Base-by-base conservation (phyloP, 176 grass and related monocot genomes). In the sorghum (Sorghum bicolor) region DNA sequence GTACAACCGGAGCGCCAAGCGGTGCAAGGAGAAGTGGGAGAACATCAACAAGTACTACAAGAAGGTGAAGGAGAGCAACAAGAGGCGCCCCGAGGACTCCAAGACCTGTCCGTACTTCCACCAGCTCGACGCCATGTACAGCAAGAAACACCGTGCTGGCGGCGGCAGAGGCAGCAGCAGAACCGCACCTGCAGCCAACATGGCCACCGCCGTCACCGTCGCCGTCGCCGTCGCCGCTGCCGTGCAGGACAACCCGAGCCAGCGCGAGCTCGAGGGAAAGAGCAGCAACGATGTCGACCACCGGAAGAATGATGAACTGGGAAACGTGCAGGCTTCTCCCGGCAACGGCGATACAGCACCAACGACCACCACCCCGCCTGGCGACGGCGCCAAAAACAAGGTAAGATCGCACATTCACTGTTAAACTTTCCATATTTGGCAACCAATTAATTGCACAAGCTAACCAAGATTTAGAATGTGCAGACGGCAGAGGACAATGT, bases 41-140 rank as follows among this genome's bases (percentile, higher is more conserved):
- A 97, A 97, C 81, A 94, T 97, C 64, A 97, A 97, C 92, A 97
- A 97, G 80, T 97, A 97, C 83, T 97, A 87, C 94, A 97, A 97
- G 80, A 94, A 94, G 80, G 92, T 97, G 7, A 97, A 97, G 79
- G 94, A 97, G 67, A 94, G 94, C 87, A 97, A 86, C 69, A 97
- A 97, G 88, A 76, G 82, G 83, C 85, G 94, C 11, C 90, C 90
- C 12, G 88, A 97, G 29, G 94, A 97, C 84, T 88, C 94, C 74
- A 97, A 97, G 87, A 97, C 94, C 8, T 97, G 94, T 53, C 92
- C 94, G 0, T 97, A 97, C 76, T 97, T 97, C 88, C 89, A 97
- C 82, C 92, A 94, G 67, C 84, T 97, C 62, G 94, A 97, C 65
- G 94, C 89, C 8, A 86, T 97, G 57, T 97, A 97, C 83, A 72